These are phyloP conservation scores for Lecanicillium sp. DNA, from an alignment of 2,329 filamentous ascomycete species.

Conservation along the genomic window DNA sequence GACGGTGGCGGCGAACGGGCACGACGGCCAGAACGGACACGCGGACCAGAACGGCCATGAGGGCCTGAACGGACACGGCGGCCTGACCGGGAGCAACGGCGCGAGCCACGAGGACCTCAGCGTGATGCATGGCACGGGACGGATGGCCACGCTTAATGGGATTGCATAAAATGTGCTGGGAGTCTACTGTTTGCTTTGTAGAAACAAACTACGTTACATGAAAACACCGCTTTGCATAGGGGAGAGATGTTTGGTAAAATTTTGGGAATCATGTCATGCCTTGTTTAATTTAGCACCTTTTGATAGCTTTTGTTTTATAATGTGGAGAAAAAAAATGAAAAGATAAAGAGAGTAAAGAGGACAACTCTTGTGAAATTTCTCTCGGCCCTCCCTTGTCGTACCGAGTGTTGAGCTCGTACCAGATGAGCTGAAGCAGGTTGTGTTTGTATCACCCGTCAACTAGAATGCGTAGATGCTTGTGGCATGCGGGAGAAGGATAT, in stretches of 20 bases:
- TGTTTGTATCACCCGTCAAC: not conserved
- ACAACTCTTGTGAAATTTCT: conserved; percentile 1
- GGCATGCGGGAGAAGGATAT: not conserved
- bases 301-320: not conserved
- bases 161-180: no score
- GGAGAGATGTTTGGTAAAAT: not conserved
- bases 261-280: not conserved
- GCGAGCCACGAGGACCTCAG: not conserved
- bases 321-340: not conserved
- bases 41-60: not conserved
- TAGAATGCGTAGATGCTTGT: conserved; percentile 5
- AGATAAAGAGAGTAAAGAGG: not conserved
- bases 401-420: conserved; percentile 4
- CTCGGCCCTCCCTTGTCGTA: not conserved
- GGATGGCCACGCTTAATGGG: no score
- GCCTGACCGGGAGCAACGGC: not conserved
- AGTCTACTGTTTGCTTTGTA: not conserved
- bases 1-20: not conserved
- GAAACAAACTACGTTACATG: not conserved
- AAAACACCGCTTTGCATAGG: not conserved
- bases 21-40: not conserved
- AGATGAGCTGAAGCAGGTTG: not conserved
- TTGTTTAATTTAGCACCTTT: not conserved
- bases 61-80: not conserved
- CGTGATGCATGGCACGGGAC: not conserved